A percentile compares a stretch with the other conserved stretches of the same genome.
These are phyloP conservation scores for Gyrodon lividus DNA, from an alignment of 768 basidiomycete species.

Conservation along the genomic window DNA sequence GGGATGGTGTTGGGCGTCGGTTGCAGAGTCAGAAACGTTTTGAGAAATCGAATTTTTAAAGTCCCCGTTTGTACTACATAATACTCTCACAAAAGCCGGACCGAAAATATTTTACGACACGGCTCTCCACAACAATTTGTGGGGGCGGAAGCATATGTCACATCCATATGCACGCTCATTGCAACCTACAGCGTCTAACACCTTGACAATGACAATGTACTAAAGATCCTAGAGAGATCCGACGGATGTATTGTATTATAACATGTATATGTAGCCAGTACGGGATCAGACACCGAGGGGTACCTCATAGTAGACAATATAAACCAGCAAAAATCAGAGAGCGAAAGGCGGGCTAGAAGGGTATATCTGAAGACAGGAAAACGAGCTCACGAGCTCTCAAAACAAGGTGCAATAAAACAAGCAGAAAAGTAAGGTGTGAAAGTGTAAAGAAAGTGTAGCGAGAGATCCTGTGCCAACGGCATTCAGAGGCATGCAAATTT, in stretches of 20 bases:
- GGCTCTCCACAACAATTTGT: conserved; percentile 4
- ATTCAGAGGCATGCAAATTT: conserved; percentile 87
- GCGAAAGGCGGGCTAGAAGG: conserved; percentile 17
- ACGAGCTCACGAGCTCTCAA: conserved; percentile 26
- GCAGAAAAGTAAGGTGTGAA: conserved; percentile 18
- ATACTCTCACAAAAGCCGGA: conserved; percentile 3
- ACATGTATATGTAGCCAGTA: conserved; percentile 17
- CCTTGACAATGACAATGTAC: too few relatives aligned
- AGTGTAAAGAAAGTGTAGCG: conserved; percentile 8
- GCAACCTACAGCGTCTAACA: too few relatives aligned
- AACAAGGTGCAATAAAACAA: conserved; percentile 30
- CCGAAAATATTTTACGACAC: conserved; percentile 10
- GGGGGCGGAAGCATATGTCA: conserved; percentile 2
- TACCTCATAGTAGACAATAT: conserved; percentile 35
- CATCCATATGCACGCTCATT: too few relatives aligned
- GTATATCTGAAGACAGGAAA: conserved; percentile 33
- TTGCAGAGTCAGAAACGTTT: conserved; percentile 13
- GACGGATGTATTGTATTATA: conserved; percentile 22
- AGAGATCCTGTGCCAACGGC: conserved; percentile 5
- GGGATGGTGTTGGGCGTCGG: conserved; percentile 5
- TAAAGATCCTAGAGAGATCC: conserved; percentile 7
- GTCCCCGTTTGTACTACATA: conserved; percentile 7
- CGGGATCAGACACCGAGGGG: conserved; percentile 19
- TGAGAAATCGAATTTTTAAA: conserved; percentile 24
- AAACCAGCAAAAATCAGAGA: conserved; percentile 29